A percentile compares a stretch with the other conserved stretches of the same genome.
Conservation (phyloP, 2,329 filamentous ascomycete genomes). For the Pseudophaeomoniella oleicola region DNA sequence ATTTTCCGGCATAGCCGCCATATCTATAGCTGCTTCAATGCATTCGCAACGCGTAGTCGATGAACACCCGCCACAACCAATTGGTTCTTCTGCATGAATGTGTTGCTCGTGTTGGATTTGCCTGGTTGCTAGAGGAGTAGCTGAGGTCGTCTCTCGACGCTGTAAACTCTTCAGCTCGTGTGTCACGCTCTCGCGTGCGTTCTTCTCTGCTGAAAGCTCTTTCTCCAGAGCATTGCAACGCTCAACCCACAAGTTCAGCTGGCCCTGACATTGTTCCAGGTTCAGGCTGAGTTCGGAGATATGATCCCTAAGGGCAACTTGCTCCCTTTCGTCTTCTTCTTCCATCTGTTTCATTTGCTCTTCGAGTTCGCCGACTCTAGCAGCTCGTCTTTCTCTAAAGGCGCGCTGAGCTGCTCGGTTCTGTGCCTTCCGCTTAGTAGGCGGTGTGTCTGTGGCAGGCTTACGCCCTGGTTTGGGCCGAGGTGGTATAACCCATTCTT, state of each 20-base stretch:
- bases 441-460: constrained; percentile 81
- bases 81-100: constrained; percentile 14
- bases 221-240: constrained; percentile 49
- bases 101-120: constrained; percentile 4
- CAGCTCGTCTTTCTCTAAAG: constrained; percentile 75
- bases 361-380: constrained; percentile 58
- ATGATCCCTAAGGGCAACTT: constrained; percentile 38
- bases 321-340: constrained; percentile 28
- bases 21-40: constrained; percentile 39
- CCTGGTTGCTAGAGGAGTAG: constrained; percentile 8
- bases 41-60: constrained; percentile 49
- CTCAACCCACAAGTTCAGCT: constrained; percentile 29
- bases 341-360: constrained; percentile 34
- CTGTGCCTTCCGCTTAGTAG: constrained; percentile 86
- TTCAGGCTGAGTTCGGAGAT: constrained; percentile 46
- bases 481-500: constrained; percentile 75
- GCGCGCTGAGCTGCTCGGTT: constrained; percentile 84
- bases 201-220: constrained; percentile 32
- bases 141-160: constrained; percentile 15
- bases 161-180: not conserved
- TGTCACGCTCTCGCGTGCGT: not conserved
- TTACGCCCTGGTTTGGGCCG: constrained; percentile 84
- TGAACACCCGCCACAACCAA: constrained; percentile 53
- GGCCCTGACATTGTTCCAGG: constrained; percentile 47
- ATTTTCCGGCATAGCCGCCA: constrained; percentile 22